Base-by-base conservation (phyloP, 2,329 filamentous ascomycete genomes). In the Stenocarpella maydis region DNA sequence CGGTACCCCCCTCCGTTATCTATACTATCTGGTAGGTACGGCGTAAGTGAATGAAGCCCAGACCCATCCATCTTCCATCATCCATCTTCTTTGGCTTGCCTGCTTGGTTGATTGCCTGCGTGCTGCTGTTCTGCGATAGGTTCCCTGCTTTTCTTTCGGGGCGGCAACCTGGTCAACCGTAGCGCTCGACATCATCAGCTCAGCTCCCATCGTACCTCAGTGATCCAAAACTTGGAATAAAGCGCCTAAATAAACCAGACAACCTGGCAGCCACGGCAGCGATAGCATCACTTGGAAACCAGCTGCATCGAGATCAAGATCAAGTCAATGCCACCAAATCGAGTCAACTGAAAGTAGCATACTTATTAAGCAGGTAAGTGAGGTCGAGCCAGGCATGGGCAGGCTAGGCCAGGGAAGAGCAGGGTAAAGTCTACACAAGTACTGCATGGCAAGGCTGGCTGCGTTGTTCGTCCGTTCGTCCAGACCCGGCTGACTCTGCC, bases 401-500 rank as follows among this genome's bases (percentile, higher is more conserved):
- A 53, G 50, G 24, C 6, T 28, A 31, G 31, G 49, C 14, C 14
- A 37, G 37, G 15, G 24, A 37, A 31, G 5, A 28, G 41, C 54
- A 60, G 3, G 19, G 17, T 4, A 53, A 21, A 28, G n/a, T n/a
- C n/a, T n/a, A n/a, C n/a, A n/a, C n/a, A n/a, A n/a, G n/a, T n/a
- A n/a, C n/a, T n/a, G 28, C 28, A 34, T 21, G 26, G 17, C 17
- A 53, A n/a, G 37, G 17, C 50, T 45, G 54, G 49, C 49, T n/a
- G n/a, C n/a, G n/a, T n/a, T n/a, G n/a, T n/a, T n/a, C n/a, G n/a
- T n/a, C n/a, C n/a, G 39, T 61, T 61, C 65, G 39, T 58, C 26
- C 41, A 66, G 64, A 66, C 64, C 64, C 50, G 39, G 64, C 50
- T 54, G 50, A 43, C 64, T 31, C 17, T 45, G 41, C 19, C 50